Base-by-base conservation (phyloP, 31 red algal genomes). In the Porphyra umbilicalis region DNA sequence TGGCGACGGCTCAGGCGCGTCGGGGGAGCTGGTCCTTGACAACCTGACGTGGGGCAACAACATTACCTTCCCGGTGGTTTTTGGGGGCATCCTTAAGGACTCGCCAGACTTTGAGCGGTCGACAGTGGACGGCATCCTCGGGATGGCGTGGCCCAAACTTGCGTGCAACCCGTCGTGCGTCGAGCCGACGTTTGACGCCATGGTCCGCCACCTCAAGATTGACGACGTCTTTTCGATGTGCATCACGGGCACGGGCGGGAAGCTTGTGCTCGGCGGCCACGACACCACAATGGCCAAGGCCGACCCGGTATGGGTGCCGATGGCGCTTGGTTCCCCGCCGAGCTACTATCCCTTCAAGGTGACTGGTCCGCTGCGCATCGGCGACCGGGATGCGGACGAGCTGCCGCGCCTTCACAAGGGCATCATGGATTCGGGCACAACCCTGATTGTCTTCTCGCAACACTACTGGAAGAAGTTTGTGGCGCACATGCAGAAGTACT, bases 361-460 rank as follows among this genome's bases (percentile, higher is more conserved):
- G 15, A 82, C 83, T n/a, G 89, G 89, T 38, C 82, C 90, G 29
- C 68, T 96, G 46, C 67, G 46, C 34, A 88, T 98, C 29, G 86
- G 84, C 85, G 83, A 78, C 36, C 75, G 88, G 39, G 85, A 88
- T 18, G 37, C 87, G 31, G 35, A 35, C n/a, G 84, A 35, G 13
- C 46, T 92, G 18, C 88, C 85, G 13, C 79, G 38, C 9, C 90
- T 92, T 68, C 80, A 82, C 10, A 79, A 81, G 33, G 94, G 89
- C 34, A 89, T 98, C 80, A 92, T 92, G 57, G 95, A 98, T 80
- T 94, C 92, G 20, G 95, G 95, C 38, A 98, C 91, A 11, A 98
- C 95, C 0, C 77, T 98, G 30, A 90, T 98, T 39, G 92, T 94
- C 2, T 85, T 98, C 77, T 92, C 91, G 2, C 81, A 82, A n/a